These are phyloP conservation scores for Pythium chondricola DNA, from an alignment of 352 stramenopile species.

Conservation along the genomic window DNA sequence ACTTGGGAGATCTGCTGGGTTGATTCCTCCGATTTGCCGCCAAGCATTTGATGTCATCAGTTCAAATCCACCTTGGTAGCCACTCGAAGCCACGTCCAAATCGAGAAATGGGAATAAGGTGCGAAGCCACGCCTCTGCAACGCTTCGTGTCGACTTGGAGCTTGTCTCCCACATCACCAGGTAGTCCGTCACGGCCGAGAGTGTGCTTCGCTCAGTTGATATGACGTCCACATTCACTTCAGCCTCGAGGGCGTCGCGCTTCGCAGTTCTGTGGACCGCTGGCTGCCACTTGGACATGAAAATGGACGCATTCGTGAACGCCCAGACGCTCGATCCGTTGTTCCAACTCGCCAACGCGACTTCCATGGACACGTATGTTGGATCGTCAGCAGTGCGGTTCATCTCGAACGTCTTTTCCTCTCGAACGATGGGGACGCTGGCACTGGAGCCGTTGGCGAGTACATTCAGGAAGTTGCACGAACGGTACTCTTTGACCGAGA, in stretches of 20 bases:
- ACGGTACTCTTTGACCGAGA: conserved; percentile 28
- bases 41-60: conserved; percentile 28
- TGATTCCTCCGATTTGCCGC: conserved; percentile 11
- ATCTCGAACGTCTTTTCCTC: conserved; percentile 49
- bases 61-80: conserved; percentile 47
- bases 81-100: conserved; percentile 27
- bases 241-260: conserved; percentile 13
- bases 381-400: conserved; percentile 23
- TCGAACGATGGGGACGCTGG: conserved; percentile 16
- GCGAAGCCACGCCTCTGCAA: conserved; percentile 36
- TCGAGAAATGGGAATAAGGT: conserved; percentile 27
- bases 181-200: conserved; percentile 22
- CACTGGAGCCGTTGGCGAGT: conserved; percentile 12
- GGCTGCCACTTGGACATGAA: conserved; percentile 50
- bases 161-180: conserved; percentile 44
- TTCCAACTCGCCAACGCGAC: conserved; percentile 32
- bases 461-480: conserved; percentile 51
- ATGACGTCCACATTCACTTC: conserved; percentile 4
- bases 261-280: conserved; percentile 22
- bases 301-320: conserved; percentile 24
- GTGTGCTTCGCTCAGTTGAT: neutral
- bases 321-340: conserved; percentile 16
- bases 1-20: conserved; percentile 19
- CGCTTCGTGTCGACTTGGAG: conserved; percentile 19
- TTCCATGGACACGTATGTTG: conserved; percentile 26